Conservation (phyloP, 768 basidiomycete species). For the Podaxis pistillaris region DNA sequence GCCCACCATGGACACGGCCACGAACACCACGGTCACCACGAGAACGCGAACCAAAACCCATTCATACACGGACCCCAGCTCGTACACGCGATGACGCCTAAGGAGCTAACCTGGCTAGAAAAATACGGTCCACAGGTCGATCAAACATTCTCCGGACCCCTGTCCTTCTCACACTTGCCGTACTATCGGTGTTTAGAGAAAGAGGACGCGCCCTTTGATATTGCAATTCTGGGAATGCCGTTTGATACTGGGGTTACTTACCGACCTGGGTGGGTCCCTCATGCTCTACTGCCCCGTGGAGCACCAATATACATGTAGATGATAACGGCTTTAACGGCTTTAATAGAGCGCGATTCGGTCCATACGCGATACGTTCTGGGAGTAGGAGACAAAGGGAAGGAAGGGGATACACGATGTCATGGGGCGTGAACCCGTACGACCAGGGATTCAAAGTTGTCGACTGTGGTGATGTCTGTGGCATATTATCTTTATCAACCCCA, state of each 20-base stretch:
- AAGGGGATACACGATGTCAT: slow-evolving; percentile 68
- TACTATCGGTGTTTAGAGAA: slow-evolving; percentile 72
- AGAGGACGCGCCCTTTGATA: slow-evolving; percentile 53
- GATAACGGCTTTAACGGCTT: not conserved
- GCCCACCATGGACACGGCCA: not conserved
- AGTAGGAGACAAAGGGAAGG: slow-evolving; percentile 61
- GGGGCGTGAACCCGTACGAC: slow-evolving; percentile 66
- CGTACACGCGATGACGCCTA: not conserved
- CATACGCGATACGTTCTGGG: slow-evolving; percentile 80
- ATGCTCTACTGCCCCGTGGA: not conserved
- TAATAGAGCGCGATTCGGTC: slow-evolving; percentile 82
- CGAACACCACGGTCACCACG: not conserved
- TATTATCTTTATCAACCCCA: not conserved
- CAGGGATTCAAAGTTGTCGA: slow-evolving; percentile 64
- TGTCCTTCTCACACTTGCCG: slow-evolving; percentile 81
- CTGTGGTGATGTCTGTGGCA: slow-evolving; percentile 70
- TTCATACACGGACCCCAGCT: slow-evolving; percentile 11
- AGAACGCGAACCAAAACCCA: not conserved
- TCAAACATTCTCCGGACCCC: slow-evolving; percentile 74
- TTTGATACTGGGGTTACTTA: slow-evolving; percentile 75
- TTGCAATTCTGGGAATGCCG: slow-evolving; percentile 79
- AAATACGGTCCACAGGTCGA: slow-evolving; percentile 79
- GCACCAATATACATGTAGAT: too few relatives aligned
- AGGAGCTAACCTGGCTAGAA: slow-evolving; percentile 49
- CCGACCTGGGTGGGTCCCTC: slow-evolving; percentile 42